Evolutionary conservation across 1,284 basidiomycete species (phyloP).

Genomic region (Heterobasidion parviporum): DNA sequence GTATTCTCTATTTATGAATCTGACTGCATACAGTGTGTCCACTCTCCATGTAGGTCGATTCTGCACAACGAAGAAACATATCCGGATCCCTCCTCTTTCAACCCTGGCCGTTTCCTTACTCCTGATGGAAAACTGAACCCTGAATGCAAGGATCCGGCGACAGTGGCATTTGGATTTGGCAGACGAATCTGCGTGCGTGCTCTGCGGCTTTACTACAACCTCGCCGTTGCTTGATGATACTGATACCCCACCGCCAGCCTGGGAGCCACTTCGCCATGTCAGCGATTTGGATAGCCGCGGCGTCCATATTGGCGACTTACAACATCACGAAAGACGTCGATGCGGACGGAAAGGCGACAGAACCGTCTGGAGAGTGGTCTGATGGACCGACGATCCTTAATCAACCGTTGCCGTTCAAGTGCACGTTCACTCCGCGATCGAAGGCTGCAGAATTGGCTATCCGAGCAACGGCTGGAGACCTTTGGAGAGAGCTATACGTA

Average conservation of each 20-base stretch:
- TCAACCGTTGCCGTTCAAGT: not conserved
- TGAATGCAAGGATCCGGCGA: slow-evolving; percentile 7
- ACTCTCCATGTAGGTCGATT: slow-evolving; percentile 6
- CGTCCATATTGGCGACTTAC: slow-evolving; percentile 1
- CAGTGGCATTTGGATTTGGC: slow-evolving; percentile 10
- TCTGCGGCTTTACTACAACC: not conserved
- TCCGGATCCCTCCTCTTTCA: slow-evolving; percentile 18
- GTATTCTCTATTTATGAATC: not conserved
- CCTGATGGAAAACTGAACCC: slow-evolving; percentile 7
- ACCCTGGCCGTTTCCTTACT: slow-evolving; percentile 18
- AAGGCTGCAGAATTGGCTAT: too few species aligned
- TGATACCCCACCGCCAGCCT: slow-evolving; percentile 4
- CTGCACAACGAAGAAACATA: slow-evolving; percentile 18
- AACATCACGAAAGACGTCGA: slow-evolving; percentile 1
- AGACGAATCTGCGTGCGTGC: not conserved
- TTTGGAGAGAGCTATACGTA: too few species aligned
- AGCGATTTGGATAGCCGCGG: slow-evolving; percentile 3
- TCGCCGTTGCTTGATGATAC: not conserved
- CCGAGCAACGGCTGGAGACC: too few species aligned
- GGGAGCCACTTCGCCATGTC: slow-evolving; percentile 10
- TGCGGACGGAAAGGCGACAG: not conserved
- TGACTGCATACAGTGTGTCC: not conserved
- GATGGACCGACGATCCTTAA: not conserved
- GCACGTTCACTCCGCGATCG: not conserved
- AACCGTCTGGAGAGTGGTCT: not conserved